Percentiles rank a stretch among this genome's conserved stretches.
These are phyloP conservation scores for Lolium multiflorum DNA, from an alignment of 176 grass and related monocot genomes.

Conservation along the genomic window DNA sequence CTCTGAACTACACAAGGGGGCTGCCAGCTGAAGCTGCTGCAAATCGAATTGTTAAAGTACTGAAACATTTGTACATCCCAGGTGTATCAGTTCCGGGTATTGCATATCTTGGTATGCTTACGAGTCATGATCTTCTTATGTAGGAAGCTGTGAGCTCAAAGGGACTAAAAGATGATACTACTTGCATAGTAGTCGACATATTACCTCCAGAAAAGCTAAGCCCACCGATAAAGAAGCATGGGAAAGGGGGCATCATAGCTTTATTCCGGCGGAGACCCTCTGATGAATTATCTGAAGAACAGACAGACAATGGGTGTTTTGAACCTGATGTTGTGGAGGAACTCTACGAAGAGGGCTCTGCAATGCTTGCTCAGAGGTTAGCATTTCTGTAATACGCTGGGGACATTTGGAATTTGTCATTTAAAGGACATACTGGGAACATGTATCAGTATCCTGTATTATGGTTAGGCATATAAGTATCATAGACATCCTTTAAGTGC, in stretches of 20 bases:
- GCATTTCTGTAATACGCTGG: constrained; percentile 15
- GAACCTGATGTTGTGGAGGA: constrained; percentile 86
- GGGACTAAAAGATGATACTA: constrained; percentile 88
- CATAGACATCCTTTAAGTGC: constrained; percentile 8
- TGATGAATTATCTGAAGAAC: constrained; percentile 71
- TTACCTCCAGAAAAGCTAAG: constrained; percentile 81
- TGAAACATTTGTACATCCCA: constrained; percentile 23
- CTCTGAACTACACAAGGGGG: constrained; percentile 75
- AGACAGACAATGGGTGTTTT: constrained; percentile 68
- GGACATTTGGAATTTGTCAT: constrained; percentile 2
- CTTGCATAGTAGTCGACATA: constrained; percentile 94
- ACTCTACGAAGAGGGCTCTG: constrained; percentile 76
- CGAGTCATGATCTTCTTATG: constrained; percentile 1
- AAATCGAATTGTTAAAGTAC: constrained; percentile 83
- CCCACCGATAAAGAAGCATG: constrained; percentile 76
- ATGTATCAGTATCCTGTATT: constrained; percentile 28
- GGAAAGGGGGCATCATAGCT: constrained; percentile 76
- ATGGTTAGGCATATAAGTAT: constrained; percentile 14
- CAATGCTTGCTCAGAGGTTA: constrained; percentile 72
- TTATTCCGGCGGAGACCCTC: constrained; percentile 75
- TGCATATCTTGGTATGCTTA: constrained; percentile 37
- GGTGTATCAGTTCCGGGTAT: not conserved
- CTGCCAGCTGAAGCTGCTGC: constrained; percentile 86
- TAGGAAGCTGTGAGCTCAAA: constrained; percentile 87
- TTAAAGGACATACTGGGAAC: constrained; percentile 23